Evolutionary conservation across 2,329 filamentous ascomycete genomes (phyloP).

Genomic region (Aspergillus floridensis): DNA sequence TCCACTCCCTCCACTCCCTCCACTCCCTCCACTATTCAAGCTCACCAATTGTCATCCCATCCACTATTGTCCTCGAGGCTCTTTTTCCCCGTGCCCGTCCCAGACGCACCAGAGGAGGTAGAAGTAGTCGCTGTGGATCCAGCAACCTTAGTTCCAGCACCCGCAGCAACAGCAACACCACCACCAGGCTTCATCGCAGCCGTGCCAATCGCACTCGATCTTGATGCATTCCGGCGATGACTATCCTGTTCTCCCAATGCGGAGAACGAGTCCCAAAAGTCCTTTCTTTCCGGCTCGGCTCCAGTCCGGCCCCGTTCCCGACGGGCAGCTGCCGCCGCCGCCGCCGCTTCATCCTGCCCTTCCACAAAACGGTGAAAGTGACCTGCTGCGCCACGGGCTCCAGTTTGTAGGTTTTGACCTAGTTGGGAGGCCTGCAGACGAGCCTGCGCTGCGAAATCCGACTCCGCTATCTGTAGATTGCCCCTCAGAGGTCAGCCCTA

Average conservation of each 20-base stretch:
- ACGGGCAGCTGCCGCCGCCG: conserved; percentile 44
- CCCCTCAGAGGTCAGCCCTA: conserved; percentile 2
- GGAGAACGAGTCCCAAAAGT: conserved; percentile 92
- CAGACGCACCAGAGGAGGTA: conserved; percentile 12
- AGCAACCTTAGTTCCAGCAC: conserved; percentile 9
- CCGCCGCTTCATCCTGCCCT: conserved; percentile 53
- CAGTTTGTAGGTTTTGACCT: conserved; percentile 61
- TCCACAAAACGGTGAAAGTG: conserved; percentile 86
- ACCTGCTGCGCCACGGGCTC: conserved; percentile 72
- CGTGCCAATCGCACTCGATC: conserved; percentile 59
- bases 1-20: too few species aligned
- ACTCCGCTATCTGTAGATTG: conserved; percentile 67
- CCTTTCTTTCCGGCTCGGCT: conserved; percentile 67
- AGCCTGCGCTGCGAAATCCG: conserved; percentile 72
- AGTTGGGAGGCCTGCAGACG: conserved; percentile 54
- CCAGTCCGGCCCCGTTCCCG: conserved; percentile 47
- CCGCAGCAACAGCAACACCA: conserved; percentile 6
- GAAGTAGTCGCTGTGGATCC: conserved; percentile 20
- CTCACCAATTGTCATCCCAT: conserved; percentile 55
- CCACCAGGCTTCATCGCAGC: conserved; percentile 58
- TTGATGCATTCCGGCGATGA: conserved; percentile 30
- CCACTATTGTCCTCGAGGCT: conserved; percentile 51
- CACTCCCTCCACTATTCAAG: too few species aligned
- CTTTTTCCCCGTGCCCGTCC: conserved; percentile 30
- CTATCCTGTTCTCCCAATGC: conserved; percentile 51